These are phyloP conservation scores for Pichia sp. DNA, from an alignment of 1,139 yeast genomes.

Conservation along the genomic window DNA sequence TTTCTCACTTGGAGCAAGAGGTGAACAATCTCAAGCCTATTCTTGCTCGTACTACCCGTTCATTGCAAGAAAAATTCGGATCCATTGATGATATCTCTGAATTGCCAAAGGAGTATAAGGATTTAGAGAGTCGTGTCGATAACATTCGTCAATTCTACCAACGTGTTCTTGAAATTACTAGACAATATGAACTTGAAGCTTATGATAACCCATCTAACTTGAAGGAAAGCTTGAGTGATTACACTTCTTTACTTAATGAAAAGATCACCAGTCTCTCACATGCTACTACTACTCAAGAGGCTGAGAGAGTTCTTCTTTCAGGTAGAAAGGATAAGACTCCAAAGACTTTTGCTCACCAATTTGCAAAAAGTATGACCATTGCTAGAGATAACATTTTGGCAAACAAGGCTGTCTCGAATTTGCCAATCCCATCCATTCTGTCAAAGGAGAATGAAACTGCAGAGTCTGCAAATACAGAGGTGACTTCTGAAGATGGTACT, in stretches of 20 bases:
- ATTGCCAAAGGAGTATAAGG: constrained; percentile 64
- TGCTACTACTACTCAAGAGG: constrained; percentile 58
- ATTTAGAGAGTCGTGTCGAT: constrained; percentile 61
- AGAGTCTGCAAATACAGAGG: constrained; percentile 27
- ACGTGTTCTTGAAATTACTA: constrained; percentile 51
- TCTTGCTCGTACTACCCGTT: constrained; percentile 51
- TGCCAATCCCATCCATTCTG: constrained; percentile 4
- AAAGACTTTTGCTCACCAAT: constrained; percentile 45
- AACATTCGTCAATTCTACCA: constrained; percentile 52
- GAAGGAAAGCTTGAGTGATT: constrained; percentile 50
- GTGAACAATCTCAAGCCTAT: constrained; percentile 39
- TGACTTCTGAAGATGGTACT: constrained; percentile 2
- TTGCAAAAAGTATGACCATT: constrained; percentile 37
- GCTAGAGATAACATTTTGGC: constrained; percentile 31
- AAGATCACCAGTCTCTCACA: constrained; percentile 53
- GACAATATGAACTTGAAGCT: constrained; percentile 57
- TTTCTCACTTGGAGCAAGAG: constrained; percentile 28
- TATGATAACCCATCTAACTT: constrained; percentile 74
- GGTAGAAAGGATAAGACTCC: constrained; percentile 30
- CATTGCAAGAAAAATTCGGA: constrained; percentile 67
- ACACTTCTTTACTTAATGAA: constrained; percentile 48
- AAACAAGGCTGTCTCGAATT: constrained; percentile 13
- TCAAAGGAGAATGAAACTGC: constrained; percentile 9
- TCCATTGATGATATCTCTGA: constrained; percentile 63
- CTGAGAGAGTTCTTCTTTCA: constrained; percentile 41